Percentiles rank a stretch among this genome's conserved stretches.
Evolutionary conservation across 2,329 filamentous ascomycete genomes (phyloP).

Genomic region (Ophiognomonia clavigignenti-juglandacearum): DNA sequence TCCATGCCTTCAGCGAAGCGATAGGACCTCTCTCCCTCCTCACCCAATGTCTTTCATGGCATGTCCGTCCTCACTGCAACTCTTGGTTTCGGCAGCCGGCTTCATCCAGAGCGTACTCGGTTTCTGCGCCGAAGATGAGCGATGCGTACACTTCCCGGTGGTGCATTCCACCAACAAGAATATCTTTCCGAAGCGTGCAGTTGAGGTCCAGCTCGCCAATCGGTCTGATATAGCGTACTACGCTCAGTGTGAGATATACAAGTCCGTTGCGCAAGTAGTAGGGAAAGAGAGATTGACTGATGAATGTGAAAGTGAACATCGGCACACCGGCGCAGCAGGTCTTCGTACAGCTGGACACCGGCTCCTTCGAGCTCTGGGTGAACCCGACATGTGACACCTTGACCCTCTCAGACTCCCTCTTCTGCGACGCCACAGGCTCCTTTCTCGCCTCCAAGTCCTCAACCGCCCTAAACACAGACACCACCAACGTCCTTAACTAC

Average conservation of each 20-base stretch:
- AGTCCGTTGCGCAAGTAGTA: slow-evolving; percentile 25
- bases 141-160: slow-evolving; percentile 35
- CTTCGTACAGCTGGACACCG: slow-evolving; percentile 53
- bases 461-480: slow-evolving; percentile 27
- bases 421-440: slow-evolving; percentile 40
- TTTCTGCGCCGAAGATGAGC: slow-evolving; percentile 19
- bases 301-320: slow-evolving; percentile 36
- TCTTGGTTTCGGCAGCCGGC: slow-evolving; percentile 20
- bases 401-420: slow-evolving; percentile 32
- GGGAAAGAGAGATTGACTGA: slow-evolving; percentile 14
- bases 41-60: slow-evolving; percentile 24
- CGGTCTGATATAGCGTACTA: slow-evolving; percentile 51
- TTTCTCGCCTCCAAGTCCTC: slow-evolving; percentile 40
- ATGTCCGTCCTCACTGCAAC: slow-evolving; percentile 18
- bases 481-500: slow-evolving; percentile 40
- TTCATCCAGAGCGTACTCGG: slow-evolving; percentile 15
- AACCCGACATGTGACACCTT: slow-evolving; percentile 55
- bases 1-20: slow-evolving; percentile 17
- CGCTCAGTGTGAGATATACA: slow-evolving; percentile 9
- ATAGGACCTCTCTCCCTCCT: slow-evolving; percentile 10
- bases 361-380: slow-evolving; percentile 57
- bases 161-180: slow-evolving; percentile 37
- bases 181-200: slow-evolving; percentile 36
- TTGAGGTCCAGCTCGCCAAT: slow-evolving; percentile 42
- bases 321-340: slow-evolving; percentile 50